Evolutionary conservation across 176 grass and related monocot species (phyloP).

Genomic region (Lolium perenne): DNA sequence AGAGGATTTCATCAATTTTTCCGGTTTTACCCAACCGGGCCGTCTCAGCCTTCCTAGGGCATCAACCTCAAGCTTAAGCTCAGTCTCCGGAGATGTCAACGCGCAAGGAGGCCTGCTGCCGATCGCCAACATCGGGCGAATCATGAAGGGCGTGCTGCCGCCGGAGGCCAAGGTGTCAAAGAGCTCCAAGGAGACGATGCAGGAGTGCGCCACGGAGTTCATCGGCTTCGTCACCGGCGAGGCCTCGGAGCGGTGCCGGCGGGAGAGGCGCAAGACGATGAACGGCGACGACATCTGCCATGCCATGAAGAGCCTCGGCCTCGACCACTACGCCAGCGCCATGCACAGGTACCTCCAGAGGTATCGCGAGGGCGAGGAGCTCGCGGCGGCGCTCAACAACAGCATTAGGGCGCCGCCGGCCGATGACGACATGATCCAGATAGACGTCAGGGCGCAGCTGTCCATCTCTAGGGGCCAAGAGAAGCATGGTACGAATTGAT

Average conservation of each 20-base stretch:
- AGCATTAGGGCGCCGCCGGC: not conserved
- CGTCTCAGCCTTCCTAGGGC: slow-evolving; percentile 21
- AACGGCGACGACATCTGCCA: slow-evolving; percentile 84
- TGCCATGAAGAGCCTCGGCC: slow-evolving; percentile 68
- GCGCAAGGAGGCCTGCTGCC: slow-evolving; percentile 59
- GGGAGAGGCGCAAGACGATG: slow-evolving; percentile 72
- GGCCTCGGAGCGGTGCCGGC: slow-evolving; percentile 68
- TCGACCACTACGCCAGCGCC: slow-evolving; percentile 73
- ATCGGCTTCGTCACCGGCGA: slow-evolving; percentile 81
- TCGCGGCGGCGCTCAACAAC: slow-evolving; percentile 42
- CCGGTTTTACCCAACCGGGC: slow-evolving; percentile 2
- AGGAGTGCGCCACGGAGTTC: slow-evolving; percentile 82
- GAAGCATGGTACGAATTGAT: slow-evolving; percentile 16
- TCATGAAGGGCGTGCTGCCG: slow-evolving; percentile 74
- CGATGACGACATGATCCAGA: slow-evolving; percentile 33
- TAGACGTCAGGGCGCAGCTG: slow-evolving; percentile 53
- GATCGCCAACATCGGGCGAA: slow-evolving; percentile 73
- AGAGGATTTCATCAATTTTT: slow-evolving; percentile 32
- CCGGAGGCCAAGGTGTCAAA: slow-evolving; percentile 77
- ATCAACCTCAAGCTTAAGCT: slow-evolving; percentile 43
- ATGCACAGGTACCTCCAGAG: slow-evolving; percentile 77
- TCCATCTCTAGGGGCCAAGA: slow-evolving; percentile 55
- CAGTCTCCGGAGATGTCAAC: not conserved
- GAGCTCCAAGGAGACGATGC: slow-evolving; percentile 71
- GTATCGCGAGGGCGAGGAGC: slow-evolving; percentile 68